These are phyloP conservation scores for Adansonia gregorii DNA, from an alignment of 441 rosid genomes.

Conservation along the genomic window DNA sequence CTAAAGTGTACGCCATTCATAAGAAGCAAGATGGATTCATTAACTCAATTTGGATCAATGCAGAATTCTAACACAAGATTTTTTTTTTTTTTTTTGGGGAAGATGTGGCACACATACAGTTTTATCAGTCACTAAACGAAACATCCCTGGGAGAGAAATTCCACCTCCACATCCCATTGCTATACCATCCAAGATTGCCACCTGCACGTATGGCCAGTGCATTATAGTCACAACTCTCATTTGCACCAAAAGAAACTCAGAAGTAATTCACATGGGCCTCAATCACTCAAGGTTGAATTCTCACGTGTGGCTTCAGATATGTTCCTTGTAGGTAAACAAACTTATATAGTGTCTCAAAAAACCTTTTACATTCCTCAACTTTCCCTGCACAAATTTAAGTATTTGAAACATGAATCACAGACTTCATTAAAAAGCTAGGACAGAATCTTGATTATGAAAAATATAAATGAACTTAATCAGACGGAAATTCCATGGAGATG, in stretches of 20 bases:
- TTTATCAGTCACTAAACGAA: constrained; percentile 78
- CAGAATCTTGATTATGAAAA: not conserved
- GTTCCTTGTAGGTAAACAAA: constrained; percentile 93
- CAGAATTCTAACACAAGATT: constrained; percentile 7
- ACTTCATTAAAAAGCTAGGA: not conserved
- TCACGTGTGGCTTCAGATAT: constrained; percentile 90
- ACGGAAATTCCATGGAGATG: constrained; percentile 7
- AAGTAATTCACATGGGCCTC: not conserved
- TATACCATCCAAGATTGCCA: constrained; percentile 85
- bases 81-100: not conserved
- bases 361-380: constrained; percentile 66
- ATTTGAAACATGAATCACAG: constrained; percentile 31
- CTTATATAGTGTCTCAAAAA: constrained; percentile 66
- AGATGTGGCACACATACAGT: constrained; percentile 61
- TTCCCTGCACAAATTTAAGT: constrained; percentile 56
- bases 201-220: constrained; percentile 45
- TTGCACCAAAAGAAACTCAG: constrained; percentile 19
- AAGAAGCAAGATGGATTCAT: not conserved
- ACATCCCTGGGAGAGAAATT: constrained; percentile 88
- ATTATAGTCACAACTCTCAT: constrained; percentile 4
- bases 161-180: constrained; percentile 93
- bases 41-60: constrained; percentile 3
- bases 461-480: constrained; percentile 15
- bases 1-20: not conserved
- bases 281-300: constrained; percentile 33